A percentile compares a stretch with the other conserved stretches of the same genome.
These are phyloP conservation scores for Botrytis tulipae DNA, from an alignment of 2,329 filamentous ascomycete genomes.

Conservation along the genomic window DNA sequence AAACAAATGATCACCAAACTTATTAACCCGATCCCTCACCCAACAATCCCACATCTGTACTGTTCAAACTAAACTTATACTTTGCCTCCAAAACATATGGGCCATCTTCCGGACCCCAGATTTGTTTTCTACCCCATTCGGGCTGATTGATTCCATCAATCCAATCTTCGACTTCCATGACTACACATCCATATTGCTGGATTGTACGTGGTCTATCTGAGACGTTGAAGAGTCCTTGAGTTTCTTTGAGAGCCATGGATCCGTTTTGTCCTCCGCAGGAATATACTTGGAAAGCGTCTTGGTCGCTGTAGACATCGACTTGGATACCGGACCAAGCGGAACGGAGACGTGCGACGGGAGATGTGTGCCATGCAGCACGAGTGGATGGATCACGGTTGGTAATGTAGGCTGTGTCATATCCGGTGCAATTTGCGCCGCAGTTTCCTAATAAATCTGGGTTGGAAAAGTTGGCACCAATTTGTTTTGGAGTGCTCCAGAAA, in stretches of 20 bases:
- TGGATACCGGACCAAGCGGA: slow-evolving; percentile 79
- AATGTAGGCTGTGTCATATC: slow-evolving; percentile 74
- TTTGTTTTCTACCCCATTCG: slow-evolving; percentile 74
- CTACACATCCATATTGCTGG: slow-evolving; percentile 77
- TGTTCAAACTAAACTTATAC: slow-evolving; percentile 51
- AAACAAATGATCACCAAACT: not conserved
- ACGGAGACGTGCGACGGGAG: slow-evolving; percentile 64
- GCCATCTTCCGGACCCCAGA: slow-evolving; percentile 57
- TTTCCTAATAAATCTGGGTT: slow-evolving; percentile 64
- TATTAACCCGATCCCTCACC: slow-evolving; percentile 29
- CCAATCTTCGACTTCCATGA: slow-evolving; percentile 90
- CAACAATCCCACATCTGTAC: slow-evolving; percentile 28
- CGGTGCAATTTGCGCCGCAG: slow-evolving; percentile 79
- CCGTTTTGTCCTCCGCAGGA: slow-evolving; percentile 77
- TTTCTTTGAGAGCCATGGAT: slow-evolving; percentile 63
- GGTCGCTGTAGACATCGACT: slow-evolving; percentile 77
- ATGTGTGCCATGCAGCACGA: slow-evolving; percentile 61
- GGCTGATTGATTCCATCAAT: slow-evolving; percentile 93
- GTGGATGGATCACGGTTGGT: slow-evolving; percentile 59
- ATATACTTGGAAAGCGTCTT: slow-evolving; percentile 87
- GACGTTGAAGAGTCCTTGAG: slow-evolving; percentile 61
- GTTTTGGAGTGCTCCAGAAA: slow-evolving; percentile 80
- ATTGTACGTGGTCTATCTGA: slow-evolving; percentile 59
- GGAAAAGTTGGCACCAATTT: slow-evolving; percentile 68
- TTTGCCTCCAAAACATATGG: slow-evolving; percentile 62